A percentile compares a stretch with the other conserved stretches of the same genome.
phyloP scores from a whole-genome alignment of 2,329 filamentous ascomycete species.

The Cyanodermella asteris region DNA sequence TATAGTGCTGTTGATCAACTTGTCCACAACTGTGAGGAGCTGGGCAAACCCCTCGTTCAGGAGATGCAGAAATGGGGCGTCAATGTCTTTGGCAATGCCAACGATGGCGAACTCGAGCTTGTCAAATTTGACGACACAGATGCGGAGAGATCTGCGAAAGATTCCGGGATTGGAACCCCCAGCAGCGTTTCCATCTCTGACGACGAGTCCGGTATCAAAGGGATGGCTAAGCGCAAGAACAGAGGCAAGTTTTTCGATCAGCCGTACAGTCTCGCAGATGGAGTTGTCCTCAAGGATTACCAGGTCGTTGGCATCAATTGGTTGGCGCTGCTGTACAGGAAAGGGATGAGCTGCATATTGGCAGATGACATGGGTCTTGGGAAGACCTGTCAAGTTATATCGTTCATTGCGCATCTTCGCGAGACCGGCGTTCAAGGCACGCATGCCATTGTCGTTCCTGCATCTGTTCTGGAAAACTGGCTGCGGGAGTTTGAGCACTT shows the following conservation, averaged over 20 bases:
- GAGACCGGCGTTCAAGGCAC: constrained; percentile 46
- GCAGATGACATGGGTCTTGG: constrained; percentile 93
- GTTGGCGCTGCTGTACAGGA: constrained; percentile 64
- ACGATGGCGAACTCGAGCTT: constrained; percentile 37
- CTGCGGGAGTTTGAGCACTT: constrained; percentile 74
- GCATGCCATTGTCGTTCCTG: constrained; percentile 74
- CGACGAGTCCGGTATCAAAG: constrained; percentile 24
- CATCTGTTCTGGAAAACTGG: constrained; percentile 92
- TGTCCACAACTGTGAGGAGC: constrained; percentile 50
- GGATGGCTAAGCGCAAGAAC: constrained; percentile 12
- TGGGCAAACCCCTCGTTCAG: constrained; percentile 43
- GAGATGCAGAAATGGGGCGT: constrained; percentile 49
- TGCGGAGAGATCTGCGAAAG: constrained; percentile 18
- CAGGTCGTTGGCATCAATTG: constrained; percentile 90
- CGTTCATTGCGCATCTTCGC: constrained; percentile 66
- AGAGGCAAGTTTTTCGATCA: constrained; percentile 35
- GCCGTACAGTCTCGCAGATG: constrained; percentile 54
- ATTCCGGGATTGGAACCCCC: constrained; percentile 48
- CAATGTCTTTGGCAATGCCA: constrained; percentile 37
- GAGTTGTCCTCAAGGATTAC: constrained; percentile 71
- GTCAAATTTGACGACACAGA: constrained; percentile 25
- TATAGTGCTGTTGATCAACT: constrained; percentile 69
- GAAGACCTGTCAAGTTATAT: constrained; percentile 93
- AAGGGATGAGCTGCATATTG: constrained; percentile 66
- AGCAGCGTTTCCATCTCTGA: constrained; percentile 16